Conservation (phyloP, 2,329 filamentous ascomycete genomes). For the Delphinella strobiligena region DNA sequence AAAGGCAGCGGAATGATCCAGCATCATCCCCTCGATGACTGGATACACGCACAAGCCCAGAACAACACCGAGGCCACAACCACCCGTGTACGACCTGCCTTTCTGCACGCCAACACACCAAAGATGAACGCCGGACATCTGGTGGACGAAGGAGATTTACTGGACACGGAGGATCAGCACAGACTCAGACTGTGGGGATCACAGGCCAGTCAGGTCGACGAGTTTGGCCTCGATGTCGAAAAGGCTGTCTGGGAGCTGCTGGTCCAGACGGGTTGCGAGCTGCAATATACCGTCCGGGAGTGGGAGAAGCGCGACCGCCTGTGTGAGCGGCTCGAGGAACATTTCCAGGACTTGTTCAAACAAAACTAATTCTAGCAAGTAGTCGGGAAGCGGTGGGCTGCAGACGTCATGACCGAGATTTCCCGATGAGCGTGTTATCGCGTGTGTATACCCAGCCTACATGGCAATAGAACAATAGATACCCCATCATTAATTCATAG, state of each 20-base stretch:
- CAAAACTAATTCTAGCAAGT: too few relatives aligned
- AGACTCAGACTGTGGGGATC: constrained; percentile 14
- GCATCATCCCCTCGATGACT: constrained; percentile 6
- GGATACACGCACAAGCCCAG: constrained; percentile 1
- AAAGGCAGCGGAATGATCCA: constrained; percentile 12
- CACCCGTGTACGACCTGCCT: constrained; percentile 10
- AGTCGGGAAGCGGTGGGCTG: too few relatives aligned
- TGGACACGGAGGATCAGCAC: constrained; percentile 8
- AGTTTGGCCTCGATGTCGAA: constrained; percentile 16
- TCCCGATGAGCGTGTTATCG: too few relatives aligned
- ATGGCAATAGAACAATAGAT: too few relatives aligned
- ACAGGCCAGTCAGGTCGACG: constrained; percentile 11
- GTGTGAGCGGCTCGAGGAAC: constrained; percentile 10
- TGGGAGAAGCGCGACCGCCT: constrained; percentile 10
- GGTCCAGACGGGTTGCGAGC: constrained; percentile 13
- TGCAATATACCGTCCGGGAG: constrained; percentile 11
- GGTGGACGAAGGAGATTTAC: constrained; percentile 16
- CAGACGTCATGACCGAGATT: too few relatives aligned
- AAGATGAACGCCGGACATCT: constrained; percentile 21
- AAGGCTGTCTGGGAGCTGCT: constrained; percentile 14
- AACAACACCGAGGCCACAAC: constrained; percentile 5
- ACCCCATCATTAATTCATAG: too few relatives aligned
- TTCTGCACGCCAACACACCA: constrained; percentile 18
- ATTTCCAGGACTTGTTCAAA: too few relatives aligned
- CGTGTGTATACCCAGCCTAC: too few relatives aligned